Evolutionary conservation across 2,329 filamentous ascomycete genomes (phyloP), one percentile per base, ranked within the genome.

Genomic region (Trichoderma koningii): DNA sequence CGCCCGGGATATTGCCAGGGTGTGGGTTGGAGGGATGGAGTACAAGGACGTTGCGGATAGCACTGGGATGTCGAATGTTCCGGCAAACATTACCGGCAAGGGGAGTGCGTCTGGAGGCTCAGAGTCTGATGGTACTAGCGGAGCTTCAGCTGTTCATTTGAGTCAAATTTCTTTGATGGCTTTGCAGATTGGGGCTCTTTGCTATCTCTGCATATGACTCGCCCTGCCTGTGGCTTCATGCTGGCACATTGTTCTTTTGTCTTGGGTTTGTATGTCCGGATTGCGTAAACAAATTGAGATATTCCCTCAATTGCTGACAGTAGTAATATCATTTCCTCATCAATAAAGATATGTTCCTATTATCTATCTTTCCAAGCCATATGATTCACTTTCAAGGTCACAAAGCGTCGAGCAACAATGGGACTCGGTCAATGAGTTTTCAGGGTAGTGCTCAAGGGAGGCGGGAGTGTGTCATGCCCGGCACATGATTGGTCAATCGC

Each of bases 391-490:
- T n/a, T 23, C 21, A 23, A 23, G 2, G 2, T 23, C 3, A 23
- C 3, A 3, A 23, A 23, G 2, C 21, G 21, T 23, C 21, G 2
- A 23, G 21, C 21, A 23, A 23, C 3, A 23, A 23, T 23, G 21
- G 21, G 3, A 38, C 12, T 38, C 34, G 14, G 34, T 38, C 12
- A 21, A 47, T 34, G 3, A 12, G 10, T 28, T 28, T 26, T 23
- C 21, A 55, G 4, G 14, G 26, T 45, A 23, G 19, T 1, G 26
- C 10, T 14, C 1, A 21, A 44, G n/a, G 38, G 2, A 3, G 6
- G n/a, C 26, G 64, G 64, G 64, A 66, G 64, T 66, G 64, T 66
- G 64, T 66, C 64, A 66, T 48, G 59, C 28, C 64, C 51, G 21
- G 3, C 53, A 7, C 55, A 9, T 55, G 14, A 66, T 66, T 66